Evolutionary conservation across 2,329 filamentous ascomycete genomes (phyloP).

Genomic region (Diatrype stigma): DNA sequence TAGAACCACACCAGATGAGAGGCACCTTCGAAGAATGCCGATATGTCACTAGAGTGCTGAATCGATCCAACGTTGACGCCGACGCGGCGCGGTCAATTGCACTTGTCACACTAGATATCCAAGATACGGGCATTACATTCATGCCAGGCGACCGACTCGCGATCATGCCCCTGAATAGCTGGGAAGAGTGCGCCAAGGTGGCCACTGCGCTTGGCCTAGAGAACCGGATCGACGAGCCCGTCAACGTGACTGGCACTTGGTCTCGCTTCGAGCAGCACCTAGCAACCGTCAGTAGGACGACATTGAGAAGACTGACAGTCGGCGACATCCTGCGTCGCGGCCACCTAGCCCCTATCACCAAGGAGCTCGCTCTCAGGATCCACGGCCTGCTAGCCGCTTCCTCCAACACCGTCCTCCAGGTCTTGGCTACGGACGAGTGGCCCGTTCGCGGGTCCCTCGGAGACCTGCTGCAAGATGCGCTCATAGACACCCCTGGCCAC

Average conservation of each 20-base stretch:
- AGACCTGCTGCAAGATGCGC: constrained; percentile 44
- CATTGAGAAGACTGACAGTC: constrained; percentile 34
- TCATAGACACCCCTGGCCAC: constrained; percentile 41
- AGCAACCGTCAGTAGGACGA: constrained; percentile 30
- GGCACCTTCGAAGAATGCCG: constrained; percentile 52
- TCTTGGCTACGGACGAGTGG: constrained; percentile 47
- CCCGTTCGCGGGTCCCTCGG: constrained; percentile 47
- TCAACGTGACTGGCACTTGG: constrained; percentile 39
- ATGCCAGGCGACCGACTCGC: constrained; percentile 49
- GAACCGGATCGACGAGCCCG: constrained; percentile 37
- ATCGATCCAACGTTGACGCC: constrained; percentile 40
- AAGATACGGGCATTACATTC: constrained; percentile 50
- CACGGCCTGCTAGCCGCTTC: constrained; percentile 46
- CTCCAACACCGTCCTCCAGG: constrained; percentile 44
- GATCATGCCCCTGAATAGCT: constrained; percentile 51
- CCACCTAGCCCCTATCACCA: constrained; percentile 48
- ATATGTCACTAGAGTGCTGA: constrained; percentile 42
- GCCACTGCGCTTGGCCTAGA: constrained; percentile 47
- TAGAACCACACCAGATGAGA: constrained; percentile 51
- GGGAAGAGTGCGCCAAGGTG: constrained; percentile 52
- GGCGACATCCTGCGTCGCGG: constrained; percentile 47
- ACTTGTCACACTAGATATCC: constrained; percentile 47
- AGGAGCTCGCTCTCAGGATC: constrained; percentile 45
- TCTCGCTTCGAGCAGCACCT: constrained; percentile 44
- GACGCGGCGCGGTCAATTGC: constrained; percentile 43